Evolutionary conservation across 2,329 filamentous ascomycete genomes (phyloP), one percentile per base, ranked within the genome.

Genomic region (Sporothrix schenckii): DNA sequence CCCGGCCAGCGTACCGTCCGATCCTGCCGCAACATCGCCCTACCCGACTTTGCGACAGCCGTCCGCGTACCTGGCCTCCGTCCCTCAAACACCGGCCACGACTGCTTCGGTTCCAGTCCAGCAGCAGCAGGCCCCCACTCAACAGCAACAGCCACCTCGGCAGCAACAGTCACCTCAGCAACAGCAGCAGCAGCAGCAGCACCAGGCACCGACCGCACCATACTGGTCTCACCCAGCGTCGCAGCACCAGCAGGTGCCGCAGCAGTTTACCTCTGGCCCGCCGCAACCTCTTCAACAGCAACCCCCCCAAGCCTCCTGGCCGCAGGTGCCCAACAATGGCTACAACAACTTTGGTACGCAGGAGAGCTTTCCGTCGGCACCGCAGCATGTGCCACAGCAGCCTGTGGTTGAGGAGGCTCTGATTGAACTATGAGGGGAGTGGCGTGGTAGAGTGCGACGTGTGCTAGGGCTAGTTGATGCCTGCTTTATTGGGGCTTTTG

Each of bases 371-470:
- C 91, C 91, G 1, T 83, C 86, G 2, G 88, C 87, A 39, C 88
- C 89, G 19, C 86, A 89, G 71, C 87, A 90, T 77, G 84, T 87
- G 39, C 88, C 86, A 68, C 84, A 79, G 77, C 83, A 84, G 75
- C 86, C 86, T 16, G 85, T 82, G 0, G 85, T 91, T 61, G 92
- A 94, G 79, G 92, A 94, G 80, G 91, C 89, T 71, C 80, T 95
- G 76, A 95, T 95, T 79, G 92, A 95, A 79, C 83, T 94, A 63
- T 76, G 19, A 58, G 47, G 6, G 27, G 14, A 49, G n/a, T 41
- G 65, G 13, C 19, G 50, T 27, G 50, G 16, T 5, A 16, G 34
- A 34, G 34, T 34, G 34, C 34, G 34, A 34, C 34, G 34, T 34
- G 34, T 9, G 34, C 3, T 9, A 6, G 34, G 34, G 34, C 34